Base-by-base conservation (phyloP, 352 stramenopile genomes). In the Phytophthora chlamydospora region DNA sequence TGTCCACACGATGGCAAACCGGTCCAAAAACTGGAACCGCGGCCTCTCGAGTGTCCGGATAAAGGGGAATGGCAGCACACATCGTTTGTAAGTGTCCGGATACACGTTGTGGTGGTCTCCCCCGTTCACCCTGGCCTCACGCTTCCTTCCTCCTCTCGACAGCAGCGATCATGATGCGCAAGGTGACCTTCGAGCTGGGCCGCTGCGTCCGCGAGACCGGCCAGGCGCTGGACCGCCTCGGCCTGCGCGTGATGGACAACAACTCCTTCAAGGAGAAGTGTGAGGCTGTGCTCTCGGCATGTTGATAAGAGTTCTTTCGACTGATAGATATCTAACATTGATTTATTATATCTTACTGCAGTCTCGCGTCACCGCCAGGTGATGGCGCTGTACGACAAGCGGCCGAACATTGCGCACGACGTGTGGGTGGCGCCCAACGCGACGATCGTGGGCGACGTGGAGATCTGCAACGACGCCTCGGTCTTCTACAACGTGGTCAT, bases 401-500 rank as follows among this genome's bases (percentile, higher is more conserved):
- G 89, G 27, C 78, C 91, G n/a, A 71, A 82, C 57, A 89, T 97
- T 58, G 90, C 97, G 33, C 85, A 96, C 66, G 85, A 94, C 50
- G 90, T 97, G 34, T 98, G 94, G 77, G 81, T 99, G n/a, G 96
- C 96, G 31, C 96, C 96, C 9, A 98, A 97, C 75, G 91, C 95
- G n/a, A 98, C 96, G 4, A 81, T 99, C 43, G 95, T 99, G 59
- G 96, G 96, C 44, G 95, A 97, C 67, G 96, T 99, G 36, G 89
- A 97, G 70, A 91, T 99, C 57, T 95, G 85, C 68, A 90, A 96
- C 69, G 90, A 98, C 66, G 88, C 89, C 17, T 98, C 93, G 16
- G 83, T 99, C 64, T 98, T 95, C 78, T 99, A 99, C 83, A 97
- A 98, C 75, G 90, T 97, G 29, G 88, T 99, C 48, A 94, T 99